phyloP scores from a whole-genome alignment of 345 rosid species.

The Aethionema arabicum region DNA sequence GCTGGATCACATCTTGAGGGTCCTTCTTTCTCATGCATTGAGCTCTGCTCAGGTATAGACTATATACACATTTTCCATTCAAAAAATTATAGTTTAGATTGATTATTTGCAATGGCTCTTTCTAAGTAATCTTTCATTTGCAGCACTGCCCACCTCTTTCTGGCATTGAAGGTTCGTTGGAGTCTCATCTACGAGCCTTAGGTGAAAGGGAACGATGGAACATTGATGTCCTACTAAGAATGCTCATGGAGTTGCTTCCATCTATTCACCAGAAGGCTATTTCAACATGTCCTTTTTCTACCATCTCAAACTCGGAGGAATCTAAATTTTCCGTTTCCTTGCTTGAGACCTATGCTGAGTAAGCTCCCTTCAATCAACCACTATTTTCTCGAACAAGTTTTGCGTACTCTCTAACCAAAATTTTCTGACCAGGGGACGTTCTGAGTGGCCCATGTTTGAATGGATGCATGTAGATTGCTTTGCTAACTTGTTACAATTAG shows the following conservation, averaged over 20 bases:
- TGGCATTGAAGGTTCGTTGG: constrained; percentile 93
- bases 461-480: constrained; percentile 96
- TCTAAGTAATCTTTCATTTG: constrained; percentile 25
- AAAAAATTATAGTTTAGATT: constrained; percentile 8
- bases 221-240: constrained; percentile 82
- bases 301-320: constrained; percentile 45
- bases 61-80: constrained; percentile 17
- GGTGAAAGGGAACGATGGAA: constrained; percentile 98
- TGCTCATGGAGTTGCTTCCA: constrained; percentile 78
- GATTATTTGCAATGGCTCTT: constrained; percentile 28
- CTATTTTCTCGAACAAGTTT: constrained; percentile 10
- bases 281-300: constrained; percentile 79
- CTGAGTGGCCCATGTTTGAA: constrained; percentile 87
- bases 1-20: constrained; percentile 71
- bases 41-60: constrained; percentile 74
- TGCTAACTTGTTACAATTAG: constrained; percentile 71
- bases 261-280: constrained; percentile 64
- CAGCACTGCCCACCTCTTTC: constrained; percentile 94
- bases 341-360: constrained; percentile 80
- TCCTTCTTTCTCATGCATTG: constrained; percentile 67
- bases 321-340: constrained; percentile 50
- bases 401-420: constrained; percentile 18
- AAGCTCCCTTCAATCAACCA: constrained; percentile 27
- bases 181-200: constrained; percentile 78
- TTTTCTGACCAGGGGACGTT: constrained; percentile 56